Percentiles rank a stretch among this genome's conserved stretches.
These are phyloP conservation scores for Raphidocelis subcapitata DNA, from an alignment of 139 green algal genomes.

Conservation along the genomic window DNA sequence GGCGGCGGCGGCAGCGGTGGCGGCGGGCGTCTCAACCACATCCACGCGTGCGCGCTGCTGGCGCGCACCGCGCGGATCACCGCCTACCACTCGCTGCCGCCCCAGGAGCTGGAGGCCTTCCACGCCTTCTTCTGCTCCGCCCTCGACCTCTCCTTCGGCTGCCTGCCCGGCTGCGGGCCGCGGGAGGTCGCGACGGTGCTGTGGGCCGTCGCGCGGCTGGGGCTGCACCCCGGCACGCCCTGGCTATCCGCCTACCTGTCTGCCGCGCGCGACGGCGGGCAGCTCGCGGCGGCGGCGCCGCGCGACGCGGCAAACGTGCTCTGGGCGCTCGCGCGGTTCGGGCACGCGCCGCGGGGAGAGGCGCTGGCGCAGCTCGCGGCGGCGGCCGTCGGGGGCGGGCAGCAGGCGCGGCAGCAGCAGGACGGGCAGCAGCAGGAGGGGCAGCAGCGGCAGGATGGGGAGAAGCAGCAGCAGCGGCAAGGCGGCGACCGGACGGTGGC, in stretches of 20 bases:
- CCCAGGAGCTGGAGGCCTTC: constrained; percentile 7
- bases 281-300: neutral
- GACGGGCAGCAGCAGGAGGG: no score
- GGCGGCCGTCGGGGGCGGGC: no score
- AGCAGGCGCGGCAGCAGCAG: no score
- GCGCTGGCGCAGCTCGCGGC: constrained; percentile 1
- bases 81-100: neutral
- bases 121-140: neutral
- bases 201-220: constrained; percentile 32
- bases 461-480: neutral
- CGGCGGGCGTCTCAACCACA: constrained; percentile 11
- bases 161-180: neutral
- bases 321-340: constrained; percentile 22
- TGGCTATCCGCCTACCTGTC: constrained; percentile 32
- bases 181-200: constrained; percentile 27
- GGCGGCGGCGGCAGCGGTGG: no score
- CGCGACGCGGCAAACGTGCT: constrained; percentile 7
- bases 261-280: neutral
- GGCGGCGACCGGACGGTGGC: no score
- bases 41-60: constrained; percentile 16
- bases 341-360: neutral
- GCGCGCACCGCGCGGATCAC: constrained; percentile 1
- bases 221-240: constrained; percentile 2
- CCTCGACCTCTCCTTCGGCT: neutral
- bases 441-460: neutral